Percentiles rank a stretch among this genome's conserved stretches.
These are phyloP conservation scores for Cryphonectria nitschkei DNA, from an alignment of 2,329 filamentous ascomycete genomes.

Conservation along the genomic window DNA sequence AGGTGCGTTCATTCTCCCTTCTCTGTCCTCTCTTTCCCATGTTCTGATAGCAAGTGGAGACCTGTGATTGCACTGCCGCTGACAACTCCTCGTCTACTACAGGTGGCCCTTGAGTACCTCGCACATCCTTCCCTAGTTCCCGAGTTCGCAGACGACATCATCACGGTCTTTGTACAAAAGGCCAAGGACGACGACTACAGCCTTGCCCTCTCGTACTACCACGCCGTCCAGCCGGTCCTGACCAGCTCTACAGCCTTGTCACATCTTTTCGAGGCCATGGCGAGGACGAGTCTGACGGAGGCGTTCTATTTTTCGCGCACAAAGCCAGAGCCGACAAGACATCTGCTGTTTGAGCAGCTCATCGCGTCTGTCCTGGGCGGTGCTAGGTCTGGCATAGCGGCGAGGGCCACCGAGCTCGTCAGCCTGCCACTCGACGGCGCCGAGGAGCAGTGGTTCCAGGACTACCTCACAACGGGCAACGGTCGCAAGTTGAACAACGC, in stretches of 20 bases:
- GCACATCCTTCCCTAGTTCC: conserved; percentile 79
- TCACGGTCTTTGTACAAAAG: conserved; percentile 68
- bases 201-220: conserved; percentile 77
- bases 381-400: conserved; percentile 47
- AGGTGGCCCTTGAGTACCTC: conserved; percentile 74
- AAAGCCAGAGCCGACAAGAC: conserved; percentile 64
- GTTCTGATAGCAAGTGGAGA: background rate
- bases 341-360: conserved; percentile 68
- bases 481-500: conserved; percentile 67
- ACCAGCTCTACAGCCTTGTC: conserved; percentile 63
- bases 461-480: conserved; percentile 66
- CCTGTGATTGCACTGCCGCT: background rate
- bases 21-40: background rate
- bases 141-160: conserved; percentile 83
- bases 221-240: conserved; percentile 75
- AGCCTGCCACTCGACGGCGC: conserved; percentile 70
- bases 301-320: conserved; percentile 74
- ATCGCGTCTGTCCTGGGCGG: conserved; percentile 60
- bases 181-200: conserved; percentile 61
- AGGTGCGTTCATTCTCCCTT: conserved; percentile 45
- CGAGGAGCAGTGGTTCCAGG: conserved; percentile 77
- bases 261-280: conserved; percentile 71
- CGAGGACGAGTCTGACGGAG: conserved; percentile 69
- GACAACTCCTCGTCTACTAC: background rate
- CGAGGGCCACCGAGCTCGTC: conserved; percentile 69